Conservation (phyloP, 148 eudicot genomes). For the Spergularia marina region DNA sequence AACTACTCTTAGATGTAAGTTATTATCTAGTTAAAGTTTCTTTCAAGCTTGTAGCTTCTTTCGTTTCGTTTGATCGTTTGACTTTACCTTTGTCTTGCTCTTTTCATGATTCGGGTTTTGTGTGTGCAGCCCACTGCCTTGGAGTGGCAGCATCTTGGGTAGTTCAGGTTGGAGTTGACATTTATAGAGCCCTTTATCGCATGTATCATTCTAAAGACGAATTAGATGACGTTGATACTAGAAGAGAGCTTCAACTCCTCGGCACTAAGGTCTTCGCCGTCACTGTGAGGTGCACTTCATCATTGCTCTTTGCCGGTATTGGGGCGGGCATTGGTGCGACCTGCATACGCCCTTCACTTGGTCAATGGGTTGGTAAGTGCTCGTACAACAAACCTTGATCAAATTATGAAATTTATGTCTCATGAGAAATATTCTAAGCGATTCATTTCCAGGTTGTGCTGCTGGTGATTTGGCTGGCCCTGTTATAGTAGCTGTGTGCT, state of each 20-base stretch:
- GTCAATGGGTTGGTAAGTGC: constrained; percentile 87
- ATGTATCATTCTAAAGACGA: constrained; percentile 42
- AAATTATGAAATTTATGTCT: neutral
- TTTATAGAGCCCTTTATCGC: constrained; percentile 49
- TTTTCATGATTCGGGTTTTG: neutral
- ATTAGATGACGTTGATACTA: constrained; percentile 37
- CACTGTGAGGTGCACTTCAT: constrained; percentile 61
- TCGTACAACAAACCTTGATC: neutral
- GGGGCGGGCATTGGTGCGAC: constrained; percentile 87
- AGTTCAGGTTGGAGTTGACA: constrained; percentile 79
- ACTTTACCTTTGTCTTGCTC: constrained; percentile 1
- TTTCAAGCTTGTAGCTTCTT: neutral
- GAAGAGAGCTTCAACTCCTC: constrained; percentile 49
- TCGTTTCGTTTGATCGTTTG: neutral
- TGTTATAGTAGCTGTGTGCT: constrained; percentile 48
- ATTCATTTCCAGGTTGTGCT: constrained; percentile 60
- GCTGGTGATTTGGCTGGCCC: constrained; percentile 87
- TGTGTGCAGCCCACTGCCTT: constrained; percentile 65
- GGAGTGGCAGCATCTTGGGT: constrained; percentile 91
- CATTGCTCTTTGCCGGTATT: constrained; percentile 78
- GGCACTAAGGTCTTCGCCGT: constrained; percentile 49
- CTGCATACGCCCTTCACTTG: constrained; percentile 60
- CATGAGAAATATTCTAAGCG: neutral
- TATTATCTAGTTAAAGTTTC: constrained; percentile 8
- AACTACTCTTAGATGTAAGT: constrained; percentile 80